These are phyloP conservation scores for Suhomyces emberorum DNA, from an alignment of 805 yeast species.

Conservation along the genomic window DNA sequence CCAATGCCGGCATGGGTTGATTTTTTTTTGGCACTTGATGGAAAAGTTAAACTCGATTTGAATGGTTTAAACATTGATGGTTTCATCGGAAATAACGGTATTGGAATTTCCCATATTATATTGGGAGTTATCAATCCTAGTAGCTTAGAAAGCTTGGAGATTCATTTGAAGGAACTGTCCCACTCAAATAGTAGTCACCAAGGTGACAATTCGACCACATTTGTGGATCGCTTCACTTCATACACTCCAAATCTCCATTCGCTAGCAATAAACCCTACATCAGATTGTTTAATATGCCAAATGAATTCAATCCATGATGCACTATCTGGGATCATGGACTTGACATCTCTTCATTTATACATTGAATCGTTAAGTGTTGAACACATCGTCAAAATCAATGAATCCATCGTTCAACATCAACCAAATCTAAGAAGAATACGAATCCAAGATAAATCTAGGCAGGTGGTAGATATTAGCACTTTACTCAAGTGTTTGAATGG, in stretches of 20 bases:
- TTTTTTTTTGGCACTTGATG: conserved; percentile 14
- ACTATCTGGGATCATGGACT: conserved; percentile 7
- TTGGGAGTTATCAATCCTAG: conserved; percentile 12
- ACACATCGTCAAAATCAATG: conserved; percentile 8
- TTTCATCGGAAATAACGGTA: conserved; percentile 15
- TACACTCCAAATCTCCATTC: conserved; percentile 9
- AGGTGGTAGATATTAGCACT: conserved; percentile 12
- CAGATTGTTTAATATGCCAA: conserved; percentile 21
- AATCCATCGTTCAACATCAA: conserved; percentile 10
- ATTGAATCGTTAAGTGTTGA: conserved; percentile 13
- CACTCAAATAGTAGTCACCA: conserved; percentile 18
- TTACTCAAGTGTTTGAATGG: conserved; percentile 13
- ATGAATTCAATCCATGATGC: conserved; percentile 5
- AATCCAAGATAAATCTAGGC: conserved; percentile 16
- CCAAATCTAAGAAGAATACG: conserved; percentile 9
- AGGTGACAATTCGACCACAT: conserved; percentile 6
- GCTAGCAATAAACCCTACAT: conserved; percentile 16
- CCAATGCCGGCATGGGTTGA: conserved; percentile 18
- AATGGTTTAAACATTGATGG: conserved; percentile 21
- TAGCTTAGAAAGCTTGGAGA: conserved; percentile 11
- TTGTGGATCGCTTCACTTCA: conserved; percentile 10
- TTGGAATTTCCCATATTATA: conserved; percentile 8
- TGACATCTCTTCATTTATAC: conserved; percentile 9
- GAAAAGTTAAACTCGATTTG: conserved; percentile 6
- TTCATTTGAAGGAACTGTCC: conserved; percentile 19